Evolutionary conservation across 495 filamentous ascomycete genomes (phyloP).

Genomic region (Oleoguttula mirabilis): DNA sequence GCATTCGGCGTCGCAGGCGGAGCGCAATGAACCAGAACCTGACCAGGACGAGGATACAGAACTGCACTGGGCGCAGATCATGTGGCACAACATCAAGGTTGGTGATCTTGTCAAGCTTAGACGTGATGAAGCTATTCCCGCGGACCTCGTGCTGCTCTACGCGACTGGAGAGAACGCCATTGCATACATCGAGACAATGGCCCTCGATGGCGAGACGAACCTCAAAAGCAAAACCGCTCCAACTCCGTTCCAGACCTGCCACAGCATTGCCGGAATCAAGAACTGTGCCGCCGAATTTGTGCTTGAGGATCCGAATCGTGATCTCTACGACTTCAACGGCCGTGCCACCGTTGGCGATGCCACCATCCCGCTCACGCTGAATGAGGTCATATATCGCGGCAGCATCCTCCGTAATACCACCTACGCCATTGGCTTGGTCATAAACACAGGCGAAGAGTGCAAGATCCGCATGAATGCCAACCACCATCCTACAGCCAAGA

Average conservation of each 20-base stretch:
- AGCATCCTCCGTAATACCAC: slow-evolving; percentile 80
- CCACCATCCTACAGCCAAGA: slow-evolving; percentile 84
- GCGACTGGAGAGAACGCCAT: slow-evolving; percentile 60
- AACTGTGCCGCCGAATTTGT: slow-evolving; percentile 43
- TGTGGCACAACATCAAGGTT: slow-evolving; percentile 73
- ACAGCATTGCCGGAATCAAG: slow-evolving; percentile 48
- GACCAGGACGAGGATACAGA: slow-evolving; percentile 23
- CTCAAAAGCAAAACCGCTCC: slow-evolving; percentile 80
- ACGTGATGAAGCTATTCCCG: slow-evolving; percentile 69
- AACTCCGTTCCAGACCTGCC: slow-evolving; percentile 50
- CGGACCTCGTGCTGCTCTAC: slow-evolving; percentile 69
- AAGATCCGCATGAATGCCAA: slow-evolving; percentile 98
- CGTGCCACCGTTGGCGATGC: slow-evolving; percentile 58
- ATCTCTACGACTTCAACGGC: slow-evolving; percentile 92
- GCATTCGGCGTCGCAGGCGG: background rate
- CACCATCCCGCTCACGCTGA: slow-evolving; percentile 68
- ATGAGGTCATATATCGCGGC: slow-evolving; percentile 79
- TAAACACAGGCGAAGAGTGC: slow-evolving; percentile 93
- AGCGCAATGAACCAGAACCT: background rate
- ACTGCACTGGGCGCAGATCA: slow-evolving; percentile 47
- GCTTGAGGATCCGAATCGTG: slow-evolving; percentile 82
- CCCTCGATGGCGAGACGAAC: slow-evolving; percentile 88
- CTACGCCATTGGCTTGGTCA: slow-evolving; percentile 64
- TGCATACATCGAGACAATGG: slow-evolving; percentile 93
- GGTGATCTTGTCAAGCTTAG: slow-evolving; percentile 74